These are phyloP conservation scores for Clitopilus hobsonii DNA, from an alignment of 768 basidiomycete species.

Conservation along the genomic window DNA sequence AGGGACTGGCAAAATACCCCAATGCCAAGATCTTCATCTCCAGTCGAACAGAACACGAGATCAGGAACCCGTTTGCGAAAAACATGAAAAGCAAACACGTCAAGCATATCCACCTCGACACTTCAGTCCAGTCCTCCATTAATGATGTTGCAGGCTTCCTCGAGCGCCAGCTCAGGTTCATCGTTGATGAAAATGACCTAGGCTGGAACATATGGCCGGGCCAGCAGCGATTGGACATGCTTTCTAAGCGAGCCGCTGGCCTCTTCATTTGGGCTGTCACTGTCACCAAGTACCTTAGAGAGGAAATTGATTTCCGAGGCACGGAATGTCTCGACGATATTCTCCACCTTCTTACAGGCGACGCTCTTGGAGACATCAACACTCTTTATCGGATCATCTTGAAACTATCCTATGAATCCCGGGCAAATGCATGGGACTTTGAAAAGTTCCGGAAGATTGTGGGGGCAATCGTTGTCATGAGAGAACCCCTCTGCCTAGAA, in stretches of 20 bases:
- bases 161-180: not conserved
- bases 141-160: conserved; percentile 8
- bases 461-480: conserved; percentile 9
- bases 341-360: conserved; percentile 6
- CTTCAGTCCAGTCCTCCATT: conserved; percentile 2
- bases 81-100: conserved; percentile 1
- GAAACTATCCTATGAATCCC: not conserved
- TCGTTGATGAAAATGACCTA: conserved; percentile 4
- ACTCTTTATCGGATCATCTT: conserved; percentile 8
- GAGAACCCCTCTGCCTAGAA: conserved; percentile 8
- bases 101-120: conserved; percentile 10
- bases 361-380: conserved; percentile 12
- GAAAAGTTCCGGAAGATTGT: conserved; percentile 12
- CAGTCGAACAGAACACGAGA: conserved; percentile 12
- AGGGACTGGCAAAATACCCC: not conserved
- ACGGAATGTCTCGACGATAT: conserved; percentile 6
- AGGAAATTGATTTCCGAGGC: conserved; percentile 5
- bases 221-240: not conserved
- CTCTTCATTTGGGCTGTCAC: conserved; percentile 17
- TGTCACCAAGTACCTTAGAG: conserved; percentile 4
- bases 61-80: conserved; percentile 5
- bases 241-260: conserved; percentile 7
- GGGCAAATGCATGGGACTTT: conserved; percentile 5
- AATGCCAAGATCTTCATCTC: conserved; percentile 11
- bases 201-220: conserved; percentile 10